Conservation (phyloP, 2,329 filamentous ascomycete species). For the Fusarium annulatum region DNA sequence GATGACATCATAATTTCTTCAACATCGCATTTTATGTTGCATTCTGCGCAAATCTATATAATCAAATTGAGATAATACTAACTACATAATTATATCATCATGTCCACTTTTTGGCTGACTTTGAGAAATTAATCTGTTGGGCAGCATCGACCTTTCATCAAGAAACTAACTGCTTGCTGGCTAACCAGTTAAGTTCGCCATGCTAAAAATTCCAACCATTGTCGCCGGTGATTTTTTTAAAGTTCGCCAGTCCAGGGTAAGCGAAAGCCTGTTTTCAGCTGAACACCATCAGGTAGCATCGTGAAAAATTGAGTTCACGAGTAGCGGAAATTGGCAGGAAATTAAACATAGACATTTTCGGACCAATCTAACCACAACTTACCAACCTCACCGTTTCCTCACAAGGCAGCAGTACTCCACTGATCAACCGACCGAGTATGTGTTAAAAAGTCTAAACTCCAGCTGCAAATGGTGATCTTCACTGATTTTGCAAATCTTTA, state of each 20-base stretch:
- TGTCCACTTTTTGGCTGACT: no score
- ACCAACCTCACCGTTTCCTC: background rate
- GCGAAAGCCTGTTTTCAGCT: background rate
- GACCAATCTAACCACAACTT: background rate
- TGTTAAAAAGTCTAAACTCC: background rate
- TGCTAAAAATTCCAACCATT: no score
- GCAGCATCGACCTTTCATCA: no score
- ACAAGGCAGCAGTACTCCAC: constrained; percentile 3
- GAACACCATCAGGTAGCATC: background rate
- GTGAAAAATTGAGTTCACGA: background rate
- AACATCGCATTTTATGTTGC: no score
- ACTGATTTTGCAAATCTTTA: background rate
- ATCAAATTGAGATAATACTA: no score
- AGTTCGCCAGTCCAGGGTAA: background rate
- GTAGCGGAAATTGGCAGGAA: constrained; percentile 18
- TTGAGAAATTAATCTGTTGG: no score
- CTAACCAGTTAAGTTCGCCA: no score
- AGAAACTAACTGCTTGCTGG: no score
- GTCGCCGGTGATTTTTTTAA: no score
- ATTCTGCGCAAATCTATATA: no score
- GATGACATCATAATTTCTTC: no score
- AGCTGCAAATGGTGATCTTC: background rate
- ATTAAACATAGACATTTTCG: background rate
- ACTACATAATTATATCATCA: no score
- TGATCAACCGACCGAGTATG: background rate